phyloP scores from a whole-genome alignment of 2,329 filamentous ascomycete species.

The Aspergillus fructus region DNA sequence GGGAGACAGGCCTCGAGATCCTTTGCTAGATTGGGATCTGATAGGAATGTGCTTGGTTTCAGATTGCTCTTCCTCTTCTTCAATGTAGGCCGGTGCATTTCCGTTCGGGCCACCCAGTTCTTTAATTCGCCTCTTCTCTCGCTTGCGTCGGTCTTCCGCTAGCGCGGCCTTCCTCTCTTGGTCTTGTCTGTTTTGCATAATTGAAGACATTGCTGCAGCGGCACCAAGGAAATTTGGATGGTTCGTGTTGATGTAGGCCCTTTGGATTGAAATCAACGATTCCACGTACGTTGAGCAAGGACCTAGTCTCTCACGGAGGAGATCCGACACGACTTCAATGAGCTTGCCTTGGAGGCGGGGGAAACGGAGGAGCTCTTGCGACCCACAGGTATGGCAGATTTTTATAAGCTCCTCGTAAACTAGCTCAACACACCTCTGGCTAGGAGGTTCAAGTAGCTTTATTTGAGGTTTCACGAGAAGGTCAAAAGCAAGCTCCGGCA shows the following conservation, averaged over 20 bases:
- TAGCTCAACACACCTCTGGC: slow-evolving; percentile 93
- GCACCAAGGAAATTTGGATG: slow-evolving; percentile 98
- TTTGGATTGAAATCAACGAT: slow-evolving; percentile 93
- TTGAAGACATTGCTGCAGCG: slow-evolving; percentile 94
- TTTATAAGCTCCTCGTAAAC: slow-evolving; percentile 99
- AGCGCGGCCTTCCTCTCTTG: slow-evolving; percentile 78
- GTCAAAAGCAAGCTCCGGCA: slow-evolving; percentile 96
- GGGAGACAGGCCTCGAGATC: slow-evolving; percentile 78
- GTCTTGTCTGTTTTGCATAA: slow-evolving; percentile 92
- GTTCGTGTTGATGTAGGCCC: slow-evolving; percentile 99
- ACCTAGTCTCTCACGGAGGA: slow-evolving; percentile 86
- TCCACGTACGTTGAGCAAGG: slow-evolving; percentile 90
- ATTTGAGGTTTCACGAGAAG: slow-evolving; percentile 97
- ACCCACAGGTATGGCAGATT: slow-evolving; percentile 98
- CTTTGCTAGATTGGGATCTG: slow-evolving; percentile 61
- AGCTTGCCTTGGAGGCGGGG: slow-evolving; percentile 93
- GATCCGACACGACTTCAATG: slow-evolving; percentile 95
- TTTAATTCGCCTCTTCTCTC: slow-evolving; percentile 78
- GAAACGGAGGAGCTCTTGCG: slow-evolving; percentile 86
- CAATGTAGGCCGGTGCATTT: slow-evolving; percentile 55
- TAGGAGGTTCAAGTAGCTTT: slow-evolving; percentile 90
- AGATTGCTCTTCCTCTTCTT: slow-evolving; percentile 66
- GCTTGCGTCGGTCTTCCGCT: slow-evolving; percentile 81
- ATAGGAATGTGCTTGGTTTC: slow-evolving; percentile 54
- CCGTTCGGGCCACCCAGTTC: slow-evolving; percentile 78